Base-by-base conservation (phyloP, 768 basidiomycete genomes). In the Termitomyces heimii region DNA sequence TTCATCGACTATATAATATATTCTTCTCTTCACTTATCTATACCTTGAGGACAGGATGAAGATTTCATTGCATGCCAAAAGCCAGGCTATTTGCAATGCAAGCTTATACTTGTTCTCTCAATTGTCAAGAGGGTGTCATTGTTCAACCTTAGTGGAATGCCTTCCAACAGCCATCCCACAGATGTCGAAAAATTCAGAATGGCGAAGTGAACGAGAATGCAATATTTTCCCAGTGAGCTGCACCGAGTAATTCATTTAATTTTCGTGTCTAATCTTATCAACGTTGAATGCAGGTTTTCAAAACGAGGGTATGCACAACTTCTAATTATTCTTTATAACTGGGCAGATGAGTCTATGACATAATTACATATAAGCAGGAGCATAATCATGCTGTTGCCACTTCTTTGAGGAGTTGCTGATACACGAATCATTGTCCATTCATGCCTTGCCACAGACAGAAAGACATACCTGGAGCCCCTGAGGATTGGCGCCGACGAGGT, bases 401-500 rank as follows among this genome's bases (percentile, higher is more conserved):
- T 20, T 12, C 8, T n/a, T 51, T 6, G 3, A 52, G 18, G 18
- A 52, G 37, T n/a, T 29, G 18, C 51, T 52, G 3, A n/a, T n/a
- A 52, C 5, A 40, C 8, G 12, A 0, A 39, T 52, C 4, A 12
- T 8, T 28, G 5, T n/a, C 26, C 26, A 20, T 32, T 2, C 43
- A 12, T 18, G 24, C 10, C 29, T 37, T n/a, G 28, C 20, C 7
- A 26, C 1, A 24, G 4, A 35, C 5, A 4, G 12, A n/a, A 44
- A 50, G 31, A 44, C 71, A 53, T 39, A 82, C 82, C 70, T 77
- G 39, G 37, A 84, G 73, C 5, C 32, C 63, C 0, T 35, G 4
- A 4, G 79, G 77, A 55, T 66, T 67, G 4, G 85, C 84, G 26
- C 86, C 85, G 16, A 82, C 75, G 29, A 82, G 43, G 2, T 75